phyloP scores from a whole-genome alignment of 495 filamentous ascomycete species.

The Daldinia childiae region DNA sequence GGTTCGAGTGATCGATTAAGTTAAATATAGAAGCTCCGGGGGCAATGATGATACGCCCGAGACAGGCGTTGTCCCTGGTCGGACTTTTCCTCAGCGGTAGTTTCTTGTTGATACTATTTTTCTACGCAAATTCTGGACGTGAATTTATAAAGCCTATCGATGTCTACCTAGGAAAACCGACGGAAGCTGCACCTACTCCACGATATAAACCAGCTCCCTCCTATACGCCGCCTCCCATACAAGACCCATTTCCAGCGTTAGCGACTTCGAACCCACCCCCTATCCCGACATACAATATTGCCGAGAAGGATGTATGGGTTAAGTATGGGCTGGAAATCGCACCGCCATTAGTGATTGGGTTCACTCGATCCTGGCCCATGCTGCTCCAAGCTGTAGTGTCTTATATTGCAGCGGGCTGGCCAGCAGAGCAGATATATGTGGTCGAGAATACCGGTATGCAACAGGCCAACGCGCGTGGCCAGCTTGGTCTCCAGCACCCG shows the following conservation, averaged over 20 bases:
- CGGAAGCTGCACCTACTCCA: slow-evolving; percentile 26
- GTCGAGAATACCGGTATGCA: slow-evolving; percentile 72
- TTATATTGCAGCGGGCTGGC: slow-evolving; percentile 71
- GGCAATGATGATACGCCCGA: slow-evolving; percentile 17
- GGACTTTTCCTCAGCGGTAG: slow-evolving; percentile 16
- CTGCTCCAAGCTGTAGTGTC: slow-evolving; percentile 67
- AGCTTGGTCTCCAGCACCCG: slow-evolving; percentile 66
- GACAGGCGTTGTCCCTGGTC: slow-evolving; percentile 9
- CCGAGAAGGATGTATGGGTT: slow-evolving; percentile 45
- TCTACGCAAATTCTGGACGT: slow-evolving; percentile 2
- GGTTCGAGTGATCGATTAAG: neutral
- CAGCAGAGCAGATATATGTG: slow-evolving; percentile 66
- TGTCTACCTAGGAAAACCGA: neutral
- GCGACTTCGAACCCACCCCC: slow-evolving; percentile 51
- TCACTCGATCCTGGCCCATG: slow-evolving; percentile 67
- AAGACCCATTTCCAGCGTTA: slow-evolving; percentile 52
- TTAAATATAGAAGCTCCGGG: neutral
- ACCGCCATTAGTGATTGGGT: slow-evolving; percentile 68
- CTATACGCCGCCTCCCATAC: slow-evolving; percentile 48
- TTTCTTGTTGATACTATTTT: slow-evolving; percentile 7
- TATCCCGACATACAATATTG: slow-evolving; percentile 55
- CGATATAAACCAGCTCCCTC: slow-evolving; percentile 50
- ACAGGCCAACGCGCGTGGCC: slow-evolving; percentile 60
- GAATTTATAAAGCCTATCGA: slow-evolving; percentile 6
- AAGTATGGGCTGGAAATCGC: slow-evolving; percentile 48